Percentiles rank a stretch among this genome's conserved stretches.
phyloP scores from a whole-genome alignment of 768 basidiomycete species.

The Hirschioporus abietinus region DNA sequence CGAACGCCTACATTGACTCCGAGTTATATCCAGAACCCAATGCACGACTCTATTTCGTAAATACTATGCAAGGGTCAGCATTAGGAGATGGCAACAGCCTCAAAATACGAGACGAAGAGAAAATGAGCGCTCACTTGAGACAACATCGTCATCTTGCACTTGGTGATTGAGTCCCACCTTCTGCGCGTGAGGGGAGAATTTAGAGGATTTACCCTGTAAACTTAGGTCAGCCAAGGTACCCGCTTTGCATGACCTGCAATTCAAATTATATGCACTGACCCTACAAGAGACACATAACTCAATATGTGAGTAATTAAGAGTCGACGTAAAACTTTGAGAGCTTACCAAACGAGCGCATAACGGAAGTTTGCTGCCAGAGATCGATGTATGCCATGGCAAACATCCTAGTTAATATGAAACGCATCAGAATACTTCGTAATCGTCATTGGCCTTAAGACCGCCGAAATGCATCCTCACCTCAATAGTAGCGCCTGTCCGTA shows the following conservation, averaged over 20 bases:
- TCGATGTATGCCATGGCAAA: conserved; percentile 90
- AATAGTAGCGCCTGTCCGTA: conserved; percentile 88
- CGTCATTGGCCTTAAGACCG: conserved; percentile 5
- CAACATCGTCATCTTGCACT: conserved; percentile 85
- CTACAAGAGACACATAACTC: conserved; percentile 13
- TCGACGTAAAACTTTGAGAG: conserved; percentile 7
- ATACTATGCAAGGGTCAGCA: conserved; percentile 22
- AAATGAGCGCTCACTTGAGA: conserved; percentile 60
- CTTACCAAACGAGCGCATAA: conserved; percentile 90
- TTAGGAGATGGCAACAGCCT: conserved; percentile 6
- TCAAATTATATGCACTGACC: conserved; percentile 12
- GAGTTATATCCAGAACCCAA: not conserved
- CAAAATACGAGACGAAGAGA: not conserved
- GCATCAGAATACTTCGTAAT: conserved; percentile 2
- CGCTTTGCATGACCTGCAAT: conserved; percentile 8
- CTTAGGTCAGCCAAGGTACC: conserved; percentile 6
- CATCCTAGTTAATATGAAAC: conserved; percentile 42
- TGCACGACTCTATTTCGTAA: conserved; percentile 26
- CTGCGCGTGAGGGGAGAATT: conserved; percentile 90
- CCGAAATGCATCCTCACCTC: conserved; percentile 48
- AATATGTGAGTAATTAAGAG: not conserved
- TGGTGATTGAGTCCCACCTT: conserved; percentile 84
- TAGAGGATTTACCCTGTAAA: conserved; percentile 82
- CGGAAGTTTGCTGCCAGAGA: conserved; percentile 88
- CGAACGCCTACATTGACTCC: not conserved